Base-by-base conservation (phyloP, 1,284 basidiomycete genomes). In the Rhodotorula sp. region DNA sequence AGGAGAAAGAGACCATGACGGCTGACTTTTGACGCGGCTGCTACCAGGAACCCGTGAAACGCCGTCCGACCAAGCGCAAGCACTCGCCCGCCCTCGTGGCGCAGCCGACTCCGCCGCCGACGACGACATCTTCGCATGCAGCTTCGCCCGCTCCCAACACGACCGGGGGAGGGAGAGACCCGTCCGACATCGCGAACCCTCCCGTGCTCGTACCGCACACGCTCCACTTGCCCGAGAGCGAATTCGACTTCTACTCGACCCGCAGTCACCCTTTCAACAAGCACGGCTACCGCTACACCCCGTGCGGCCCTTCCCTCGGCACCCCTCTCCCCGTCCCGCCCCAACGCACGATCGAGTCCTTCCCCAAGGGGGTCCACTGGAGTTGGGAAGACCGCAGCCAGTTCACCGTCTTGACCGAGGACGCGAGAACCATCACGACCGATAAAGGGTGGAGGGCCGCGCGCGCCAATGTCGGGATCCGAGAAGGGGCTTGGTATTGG, bases 401-500 rank as follows among this genome's bases (percentile, higher is more conserved):
- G 4, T 87, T 84, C 77, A 82, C 96, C 64, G 89, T 90, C 69
- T 87, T 97, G 70, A 91, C 92, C 0, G 87, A 87, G 60, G 91
- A 96, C 77, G 95, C 91, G 0, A 80, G 91, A 6, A 87, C 89
- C 0, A 83, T 93, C 64, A 85, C 88, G 5, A 91, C 95, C 5
- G 91, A 91, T 80, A 91, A 90, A 60, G 97, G 97, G 2, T 99
- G 93, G 80, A 85, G 97, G 51, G 92, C 91, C 74, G 93, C 90
- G 3, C 87, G 97, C 23, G 90, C 90, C 70, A 98, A 96, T 81
- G 89, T 93, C 1, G 91, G 93, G 1, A 87, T 98, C 20, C 86
- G 93, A 23, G 88, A 95, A 78, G 97, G 97, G 3, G 87, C 87
- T 23, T 99, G 94, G 93, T 99, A 96, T 81, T 89, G 94, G 84